A percentile compares a stretch with the other conserved stretches of the same genome.
Evolutionary conservation across 2,329 filamentous ascomycete species (phyloP).

Genomic region (Cryphonectria japonica): DNA sequence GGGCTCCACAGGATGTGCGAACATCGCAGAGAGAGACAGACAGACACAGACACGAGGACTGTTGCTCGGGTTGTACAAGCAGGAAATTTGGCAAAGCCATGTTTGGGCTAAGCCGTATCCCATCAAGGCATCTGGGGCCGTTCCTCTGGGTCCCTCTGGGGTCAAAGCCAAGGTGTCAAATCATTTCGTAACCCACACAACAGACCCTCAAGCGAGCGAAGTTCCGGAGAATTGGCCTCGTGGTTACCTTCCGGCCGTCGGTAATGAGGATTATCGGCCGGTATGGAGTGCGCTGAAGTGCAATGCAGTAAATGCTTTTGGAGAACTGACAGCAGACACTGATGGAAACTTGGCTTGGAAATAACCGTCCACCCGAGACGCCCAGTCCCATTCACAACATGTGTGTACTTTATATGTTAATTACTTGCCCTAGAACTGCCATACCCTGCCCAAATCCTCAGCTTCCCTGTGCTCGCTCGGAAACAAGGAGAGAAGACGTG

Average conservation of each 20-base stretch:
- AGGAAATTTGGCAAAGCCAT: conserved; percentile 21
- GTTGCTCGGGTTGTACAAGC: not conserved
- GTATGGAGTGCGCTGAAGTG: not conserved
- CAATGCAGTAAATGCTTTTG: not conserved
- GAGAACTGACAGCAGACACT: conserved; percentile 3
- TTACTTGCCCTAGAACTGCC: not conserved
- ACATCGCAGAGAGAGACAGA: not conserved
- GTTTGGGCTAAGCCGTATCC: conserved; percentile 14
- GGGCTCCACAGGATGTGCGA: not conserved
- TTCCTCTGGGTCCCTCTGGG: conserved; percentile 5
- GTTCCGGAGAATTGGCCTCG: conserved; percentile 18
- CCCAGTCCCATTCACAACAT: not conserved
- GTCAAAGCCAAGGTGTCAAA: not conserved
- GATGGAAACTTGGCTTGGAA: not conserved
- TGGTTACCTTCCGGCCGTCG: conserved; percentile 14
- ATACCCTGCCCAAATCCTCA: not conserved
- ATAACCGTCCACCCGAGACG: not conserved
- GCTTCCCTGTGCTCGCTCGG: not conserved
- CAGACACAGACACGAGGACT: not conserved
- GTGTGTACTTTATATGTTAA: not conserved
- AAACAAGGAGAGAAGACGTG: not conserved
- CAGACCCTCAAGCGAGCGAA: conserved; percentile 1
- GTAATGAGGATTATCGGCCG: conserved; percentile 14
- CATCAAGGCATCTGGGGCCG: conserved; percentile 22
- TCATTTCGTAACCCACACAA: not conserved